phyloP scores from a whole-genome alignment of 2,329 filamentous ascomycete species.

The Dothideomycetes sp. region DNA sequence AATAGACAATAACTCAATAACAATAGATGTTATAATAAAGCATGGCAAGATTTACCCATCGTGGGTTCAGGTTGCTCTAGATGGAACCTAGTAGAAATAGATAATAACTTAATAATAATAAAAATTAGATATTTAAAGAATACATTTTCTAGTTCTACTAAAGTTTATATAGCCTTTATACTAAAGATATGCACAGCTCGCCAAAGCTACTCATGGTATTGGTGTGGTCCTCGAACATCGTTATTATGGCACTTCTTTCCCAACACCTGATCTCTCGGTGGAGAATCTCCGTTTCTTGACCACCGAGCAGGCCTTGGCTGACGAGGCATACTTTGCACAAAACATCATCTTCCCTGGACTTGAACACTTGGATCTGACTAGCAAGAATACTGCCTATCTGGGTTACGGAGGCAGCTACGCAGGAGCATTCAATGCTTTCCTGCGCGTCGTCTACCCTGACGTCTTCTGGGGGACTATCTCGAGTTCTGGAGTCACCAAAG shows the following conservation, averaged over 20 bases:
- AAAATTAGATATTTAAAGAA: too few species aligned
- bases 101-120: too few species aligned
- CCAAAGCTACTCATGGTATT: conserved; percentile 61
- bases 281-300: conserved; percentile 71
- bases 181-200: conserved; percentile 57
- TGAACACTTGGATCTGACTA: conserved; percentile 57
- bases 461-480: conserved; percentile 71
- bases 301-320: conserved; percentile 73
- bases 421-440: conserved; percentile 67
- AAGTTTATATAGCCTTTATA: too few species aligned
- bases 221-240: conserved; percentile 78
- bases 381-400: conserved; percentile 60
- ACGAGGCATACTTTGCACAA: conserved; percentile 70
- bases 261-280: conserved; percentile 55
- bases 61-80: too few species aligned
- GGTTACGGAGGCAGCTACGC: conserved; percentile 80
- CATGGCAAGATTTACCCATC: too few species aligned
- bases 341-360: conserved; percentile 63
- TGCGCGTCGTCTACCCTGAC: conserved; percentile 68
- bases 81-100: too few species aligned
- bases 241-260: conserved; percentile 74
- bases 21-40: too few species aligned
- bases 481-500: conserved; percentile 68
- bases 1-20: too few species aligned
- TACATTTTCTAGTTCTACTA: too few species aligned